Evolutionary conservation across 192 early-diverging fungal genomes (phyloP), one percentile per base, ranked within the genome.

Genomic region (Backusella westeae): DNA sequence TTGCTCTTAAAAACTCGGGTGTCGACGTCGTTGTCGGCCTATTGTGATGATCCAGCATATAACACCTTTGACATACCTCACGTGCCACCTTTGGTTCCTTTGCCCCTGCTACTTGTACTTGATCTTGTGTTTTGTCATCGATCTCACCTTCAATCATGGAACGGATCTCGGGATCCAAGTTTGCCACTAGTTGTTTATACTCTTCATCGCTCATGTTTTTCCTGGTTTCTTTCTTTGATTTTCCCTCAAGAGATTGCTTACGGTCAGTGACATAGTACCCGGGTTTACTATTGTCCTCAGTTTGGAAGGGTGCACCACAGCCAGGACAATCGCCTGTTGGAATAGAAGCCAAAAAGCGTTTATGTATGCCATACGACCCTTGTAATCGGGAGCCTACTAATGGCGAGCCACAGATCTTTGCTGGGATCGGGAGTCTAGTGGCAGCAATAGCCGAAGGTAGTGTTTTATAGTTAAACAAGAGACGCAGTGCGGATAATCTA

Each of bases 261-360:
- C 81, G 69, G 29, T 82, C 67, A 34, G 85, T 82, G 7, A 63
- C 23, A 19, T 90, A 44, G 67, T 84, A 93, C 12, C 91, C 91
- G 10, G 90, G 85, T 14, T 83, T 76, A 9, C 41, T 53, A 0
- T 72, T 23, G 34, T 85, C 75, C 3, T 77, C 75, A 5, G 76
- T 82, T 80, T 93, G 91, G 34, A 93, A 90, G n/a, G 76, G 82
- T 21, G 91, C 90, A 4, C 91, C 91, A 70, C 91, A 93, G 0
- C 90, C 90, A 36, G 91, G 88, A 74, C 91, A 93, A 70, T 87
- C 79, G 74, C 23, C 65, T 38, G 56, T 29, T 63, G 56, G 56
- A 29, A 63, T 26, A 3, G 56, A 29, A 29, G 56, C 4, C 3
- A 63, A 63, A 29, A 29, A 29, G 6, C 56, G 21, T 63, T 26